phyloP scores from a whole-genome alignment of 1,284 basidiomycete species.

The Neolentinus lepideus region DNA sequence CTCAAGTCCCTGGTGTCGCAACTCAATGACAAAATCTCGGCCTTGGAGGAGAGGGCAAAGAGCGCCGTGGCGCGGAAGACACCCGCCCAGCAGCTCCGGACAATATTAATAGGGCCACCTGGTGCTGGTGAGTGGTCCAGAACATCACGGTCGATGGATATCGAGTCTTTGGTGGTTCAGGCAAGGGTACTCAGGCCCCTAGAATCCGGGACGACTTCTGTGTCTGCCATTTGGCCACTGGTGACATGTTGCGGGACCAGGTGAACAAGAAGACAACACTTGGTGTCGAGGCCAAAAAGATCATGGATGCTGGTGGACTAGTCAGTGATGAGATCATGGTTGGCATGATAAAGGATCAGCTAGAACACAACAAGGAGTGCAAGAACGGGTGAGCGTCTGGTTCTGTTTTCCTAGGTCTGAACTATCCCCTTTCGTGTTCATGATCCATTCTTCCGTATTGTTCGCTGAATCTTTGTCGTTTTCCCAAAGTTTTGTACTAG shows the following conservation, averaged over 20 bases:
- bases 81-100: conserved; percentile 76
- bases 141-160: neutral
- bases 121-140: conserved; percentile 72
- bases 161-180: conserved; percentile 31
- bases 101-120: conserved; percentile 93
- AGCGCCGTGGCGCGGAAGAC: conserved; percentile 33
- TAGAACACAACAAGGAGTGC: conserved; percentile 90
- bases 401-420: neutral
- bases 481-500: conserved; percentile 81
- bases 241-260: conserved; percentile 97
- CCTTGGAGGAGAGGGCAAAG: conserved; percentile 63
- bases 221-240: conserved; percentile 96
- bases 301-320: conserved; percentile 94
- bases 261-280: conserved; percentile 84
- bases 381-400: conserved; percentile 76
- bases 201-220: conserved; percentile 90
- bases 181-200: conserved; percentile 97
- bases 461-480: neutral
- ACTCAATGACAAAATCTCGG: conserved; percentile 73
- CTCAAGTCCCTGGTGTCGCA: conserved; percentile 84
- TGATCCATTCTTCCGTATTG: neutral
- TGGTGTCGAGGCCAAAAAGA: conserved; percentile 91
- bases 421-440: too few relatives aligned
- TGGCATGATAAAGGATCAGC: conserved; percentile 93
- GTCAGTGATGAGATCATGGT: conserved; percentile 98